phyloP scores from a whole-genome alignment of 306 rosid genomes.

The Gynostemma pentaphyllum region DNA sequence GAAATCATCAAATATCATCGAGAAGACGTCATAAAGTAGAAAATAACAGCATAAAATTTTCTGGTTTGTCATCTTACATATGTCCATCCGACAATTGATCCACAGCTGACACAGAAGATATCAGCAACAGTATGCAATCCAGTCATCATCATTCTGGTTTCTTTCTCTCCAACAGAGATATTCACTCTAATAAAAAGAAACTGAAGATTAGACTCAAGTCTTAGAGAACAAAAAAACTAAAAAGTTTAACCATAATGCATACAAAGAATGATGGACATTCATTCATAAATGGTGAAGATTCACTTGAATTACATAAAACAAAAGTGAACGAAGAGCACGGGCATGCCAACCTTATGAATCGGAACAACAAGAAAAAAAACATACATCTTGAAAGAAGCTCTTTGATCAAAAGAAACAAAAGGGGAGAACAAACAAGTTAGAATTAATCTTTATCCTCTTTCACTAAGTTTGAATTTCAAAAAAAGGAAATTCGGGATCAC shows the following conservation, averaged over 20 bases:
- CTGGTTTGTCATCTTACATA: conserved; percentile 57
- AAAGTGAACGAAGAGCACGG: not conserved
- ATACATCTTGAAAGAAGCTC: not conserved
- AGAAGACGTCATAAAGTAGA: conserved; percentile 17
- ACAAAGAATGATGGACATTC: not conserved
- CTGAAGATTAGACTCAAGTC: conserved; percentile 9
- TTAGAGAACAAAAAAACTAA: not conserved
- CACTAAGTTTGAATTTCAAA: conserved; percentile 1
- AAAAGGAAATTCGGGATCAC: not conserved
- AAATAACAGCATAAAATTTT: conserved; percentile 10
- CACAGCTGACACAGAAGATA: conserved; percentile 87
- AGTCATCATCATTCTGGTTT: conserved; percentile 64
- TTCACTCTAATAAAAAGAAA: conserved; percentile 56
- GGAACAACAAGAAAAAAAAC: not conserved
- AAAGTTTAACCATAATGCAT: not conserved
- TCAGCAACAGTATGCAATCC: conserved; percentile 85
- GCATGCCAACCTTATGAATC: not conserved
- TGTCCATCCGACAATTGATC: conserved; percentile 87
- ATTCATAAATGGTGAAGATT: not conserved
- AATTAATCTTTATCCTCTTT: not conserved
- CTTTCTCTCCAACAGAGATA: conserved; percentile 52
- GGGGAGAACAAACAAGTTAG: not conserved
- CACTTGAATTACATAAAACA: not conserved
- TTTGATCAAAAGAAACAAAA: not conserved
- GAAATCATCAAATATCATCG: conserved; percentile 18